A percentile compares a stretch with the other conserved stretches of the same genome.
phyloP scores from a whole-genome alignment of 2,329 filamentous ascomycete genomes.

The Coniochaeta pulveracea region DNA sequence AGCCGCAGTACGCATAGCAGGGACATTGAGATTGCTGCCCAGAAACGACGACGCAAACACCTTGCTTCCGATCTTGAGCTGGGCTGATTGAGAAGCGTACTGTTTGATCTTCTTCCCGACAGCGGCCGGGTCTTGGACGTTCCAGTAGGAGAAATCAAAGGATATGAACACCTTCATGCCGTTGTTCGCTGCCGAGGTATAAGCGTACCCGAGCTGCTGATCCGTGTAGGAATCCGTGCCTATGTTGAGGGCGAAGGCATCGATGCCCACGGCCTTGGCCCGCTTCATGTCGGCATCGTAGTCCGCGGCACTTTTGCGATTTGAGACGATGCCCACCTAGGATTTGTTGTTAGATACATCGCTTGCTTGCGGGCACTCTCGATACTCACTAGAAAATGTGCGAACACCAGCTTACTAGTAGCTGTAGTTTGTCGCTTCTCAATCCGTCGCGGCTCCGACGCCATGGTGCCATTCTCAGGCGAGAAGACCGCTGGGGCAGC shows the following conservation, averaged over 20 bases:
- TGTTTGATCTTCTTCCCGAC: constrained; percentile 32
- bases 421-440: too few relatives aligned
- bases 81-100: constrained; percentile 28
- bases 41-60: constrained; percentile 42
- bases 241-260: constrained; percentile 16
- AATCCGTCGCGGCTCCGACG: too few relatives aligned
- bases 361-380: neutral
- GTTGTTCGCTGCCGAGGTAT: constrained; percentile 29
- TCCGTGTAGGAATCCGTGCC: constrained; percentile 26
- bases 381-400: constrained; percentile 1
- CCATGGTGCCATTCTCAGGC: too few relatives aligned
- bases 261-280: constrained; percentile 12
- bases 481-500: too few relatives aligned
- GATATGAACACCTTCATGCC: constrained; percentile 43
- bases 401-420: constrained; percentile 1
- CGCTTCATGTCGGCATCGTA: constrained; percentile 9
- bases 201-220: constrained; percentile 32
- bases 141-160: constrained; percentile 42
- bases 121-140: constrained; percentile 18
- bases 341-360: neutral
- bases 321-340: constrained; percentile 8
- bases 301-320: constrained; percentile 8
- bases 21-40: constrained; percentile 31
- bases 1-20: constrained; percentile 25
- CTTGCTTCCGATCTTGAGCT: constrained; percentile 34